Conservation (phyloP, 2,329 filamentous ascomycete genomes). For the Phaeoacremonium minimum region DNA sequence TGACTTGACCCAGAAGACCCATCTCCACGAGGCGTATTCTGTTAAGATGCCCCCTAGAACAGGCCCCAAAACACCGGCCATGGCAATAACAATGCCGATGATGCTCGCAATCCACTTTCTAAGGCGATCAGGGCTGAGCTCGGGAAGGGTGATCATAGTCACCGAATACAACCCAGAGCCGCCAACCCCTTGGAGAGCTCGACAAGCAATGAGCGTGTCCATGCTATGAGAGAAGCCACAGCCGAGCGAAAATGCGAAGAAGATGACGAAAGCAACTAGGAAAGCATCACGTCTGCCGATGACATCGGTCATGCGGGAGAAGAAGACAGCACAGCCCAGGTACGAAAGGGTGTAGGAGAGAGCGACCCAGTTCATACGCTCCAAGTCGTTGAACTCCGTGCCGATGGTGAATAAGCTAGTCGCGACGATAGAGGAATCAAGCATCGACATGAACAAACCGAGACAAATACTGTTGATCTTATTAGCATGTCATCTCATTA, state of each 20-base stretch:
- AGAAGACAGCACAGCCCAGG: slow-evolving; percentile 51
- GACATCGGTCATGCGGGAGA: slow-evolving; percentile 50
- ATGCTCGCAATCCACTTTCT: slow-evolving; percentile 38
- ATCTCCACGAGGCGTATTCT: slow-evolving; percentile 44
- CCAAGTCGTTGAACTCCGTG: slow-evolving; percentile 40
- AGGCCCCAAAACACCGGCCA: slow-evolving; percentile 46
- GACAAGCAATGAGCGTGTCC: slow-evolving; percentile 42
- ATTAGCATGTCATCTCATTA: too few relatives aligned
- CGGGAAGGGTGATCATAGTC: slow-evolving; percentile 51
- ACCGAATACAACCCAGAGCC: slow-evolving; percentile 49
- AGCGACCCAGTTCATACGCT: slow-evolving; percentile 48
- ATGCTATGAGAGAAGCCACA: slow-evolving; percentile 43
- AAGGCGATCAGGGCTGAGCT: slow-evolving; percentile 36
- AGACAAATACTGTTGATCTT: slow-evolving; percentile 33
- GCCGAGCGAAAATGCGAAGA: slow-evolving; percentile 51
- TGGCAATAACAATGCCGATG: slow-evolving; percentile 43
- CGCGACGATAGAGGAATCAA: slow-evolving; percentile 58
- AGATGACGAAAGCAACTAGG: slow-evolving; percentile 44
- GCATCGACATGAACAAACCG: slow-evolving; percentile 52
- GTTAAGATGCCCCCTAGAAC: slow-evolving; percentile 47
- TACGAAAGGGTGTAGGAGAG: slow-evolving; percentile 53
- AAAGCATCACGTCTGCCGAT: slow-evolving; percentile 50
- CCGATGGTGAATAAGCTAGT: slow-evolving; percentile 54
- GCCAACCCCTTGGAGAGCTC: slow-evolving; percentile 46
- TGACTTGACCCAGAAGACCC: slow-evolving; percentile 58